These are phyloP conservation scores for Calonectria hawksworthii DNA, from an alignment of 2,329 filamentous ascomycete genomes.

Conservation along the genomic window DNA sequence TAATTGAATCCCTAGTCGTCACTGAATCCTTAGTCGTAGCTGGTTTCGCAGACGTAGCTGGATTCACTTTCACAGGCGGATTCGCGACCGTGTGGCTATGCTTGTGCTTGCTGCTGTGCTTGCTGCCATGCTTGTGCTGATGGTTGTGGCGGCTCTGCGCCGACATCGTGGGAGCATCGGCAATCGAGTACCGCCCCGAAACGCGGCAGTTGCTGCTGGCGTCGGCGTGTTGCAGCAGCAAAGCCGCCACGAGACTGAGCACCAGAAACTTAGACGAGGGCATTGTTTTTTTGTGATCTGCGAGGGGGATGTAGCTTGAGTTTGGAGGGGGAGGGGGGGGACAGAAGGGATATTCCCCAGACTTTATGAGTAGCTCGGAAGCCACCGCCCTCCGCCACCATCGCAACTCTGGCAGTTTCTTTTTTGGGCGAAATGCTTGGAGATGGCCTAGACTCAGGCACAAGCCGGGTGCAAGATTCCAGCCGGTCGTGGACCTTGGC, in stretches of 20 bases:
- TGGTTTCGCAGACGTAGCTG: no score
- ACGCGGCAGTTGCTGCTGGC: neutral
- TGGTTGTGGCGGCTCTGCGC: neutral
- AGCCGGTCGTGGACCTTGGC: neutral
- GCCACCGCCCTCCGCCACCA: neutral
- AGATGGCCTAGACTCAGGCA: slow-evolving; percentile 5
- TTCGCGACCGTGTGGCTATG: neutral
- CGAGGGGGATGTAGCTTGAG: neutral
- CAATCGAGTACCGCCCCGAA: neutral
- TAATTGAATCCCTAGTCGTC: neutral
- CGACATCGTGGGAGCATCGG: neutral
- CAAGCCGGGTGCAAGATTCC: neutral
- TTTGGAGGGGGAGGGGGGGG: neutral
- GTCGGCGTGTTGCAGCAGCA: neutral
- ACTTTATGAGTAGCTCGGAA: slow-evolving; percentile 5
- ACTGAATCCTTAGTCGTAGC: neutral
- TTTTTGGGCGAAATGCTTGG: neutral
- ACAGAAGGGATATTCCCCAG: neutral
- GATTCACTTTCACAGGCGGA: neutral
- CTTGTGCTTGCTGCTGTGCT: neutral
- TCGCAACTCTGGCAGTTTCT: neutral
- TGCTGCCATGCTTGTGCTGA: neutral
- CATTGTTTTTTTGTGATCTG: neutral
- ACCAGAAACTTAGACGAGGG: neutral
- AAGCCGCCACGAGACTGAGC: neutral